Conservation (phyloP, 2,329 filamentous ascomycete genomes). For the Celoporthe dispersa region DNA sequence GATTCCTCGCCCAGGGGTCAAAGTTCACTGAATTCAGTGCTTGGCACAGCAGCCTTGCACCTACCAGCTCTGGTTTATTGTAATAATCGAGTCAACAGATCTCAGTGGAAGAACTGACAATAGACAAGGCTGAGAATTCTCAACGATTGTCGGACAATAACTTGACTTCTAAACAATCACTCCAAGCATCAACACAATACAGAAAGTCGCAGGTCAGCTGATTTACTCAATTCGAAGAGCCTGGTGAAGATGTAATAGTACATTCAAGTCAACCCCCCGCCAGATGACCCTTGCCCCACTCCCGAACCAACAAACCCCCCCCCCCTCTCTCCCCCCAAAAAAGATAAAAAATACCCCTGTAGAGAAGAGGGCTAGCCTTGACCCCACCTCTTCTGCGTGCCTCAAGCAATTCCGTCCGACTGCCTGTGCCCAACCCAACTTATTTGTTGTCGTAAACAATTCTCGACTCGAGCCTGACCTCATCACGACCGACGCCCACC, state of each 20-base stretch:
- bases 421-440: neutral
- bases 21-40: neutral
- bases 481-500: slow-evolving; percentile 4
- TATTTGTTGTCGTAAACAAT: slow-evolving; percentile 15
- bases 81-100: neutral
- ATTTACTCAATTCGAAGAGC: slow-evolving; percentile 1
- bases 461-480: slow-evolving; percentile 9
- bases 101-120: neutral
- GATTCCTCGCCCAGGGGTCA: neutral
- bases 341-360: neutral
- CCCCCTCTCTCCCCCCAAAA: neutral
- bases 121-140: neutral
- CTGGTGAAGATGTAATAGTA: neutral
- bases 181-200: neutral
- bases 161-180: neutral
- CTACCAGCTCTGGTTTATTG: neutral
- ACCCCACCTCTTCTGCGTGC: slow-evolving; percentile 5
- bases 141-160: too few species aligned
- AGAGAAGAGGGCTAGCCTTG: neutral
- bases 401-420: neutral
- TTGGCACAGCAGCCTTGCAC: neutral
- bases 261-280: neutral
- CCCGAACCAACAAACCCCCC: too few species aligned
- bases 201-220: slow-evolving; percentile 16
- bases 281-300: too few species aligned